A percentile compares a stretch with the other conserved stretches of the same genome.
phyloP scores from a whole-genome alignment of 495 filamentous ascomycete genomes.

The Baudoinia panamericana region DNA sequence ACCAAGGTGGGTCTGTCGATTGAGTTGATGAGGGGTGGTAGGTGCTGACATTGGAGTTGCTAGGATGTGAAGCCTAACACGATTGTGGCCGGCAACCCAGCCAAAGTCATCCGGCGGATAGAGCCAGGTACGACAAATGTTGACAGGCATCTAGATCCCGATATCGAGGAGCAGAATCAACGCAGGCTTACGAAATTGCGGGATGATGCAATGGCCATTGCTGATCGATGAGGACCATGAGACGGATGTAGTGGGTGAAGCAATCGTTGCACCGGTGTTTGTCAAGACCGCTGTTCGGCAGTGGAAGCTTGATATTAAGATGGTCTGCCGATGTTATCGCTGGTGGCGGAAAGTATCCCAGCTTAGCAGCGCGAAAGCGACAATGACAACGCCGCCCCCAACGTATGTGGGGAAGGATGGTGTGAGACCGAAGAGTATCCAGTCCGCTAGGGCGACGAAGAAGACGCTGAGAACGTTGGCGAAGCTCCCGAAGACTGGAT shows the following conservation, averaged over 20 bases:
- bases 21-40: no score
- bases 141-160: conserved; percentile 3
- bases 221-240: conserved; percentile 1
- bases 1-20: conserved; percentile 24
- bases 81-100: conserved; percentile 51
- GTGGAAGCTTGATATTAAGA: no score
- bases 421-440: conserved; percentile 15
- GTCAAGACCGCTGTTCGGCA: no score
- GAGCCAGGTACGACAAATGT: conserved; percentile 7
- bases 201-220: not conserved
- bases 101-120: conserved; percentile 43
- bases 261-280: no score
- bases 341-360: conserved; percentile 20
- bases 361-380: conserved; percentile 15
- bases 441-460: conserved; percentile 18
- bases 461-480: conserved; percentile 18
- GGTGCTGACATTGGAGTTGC: not conserved
- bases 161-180: conserved; percentile 16
- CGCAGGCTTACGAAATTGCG: conserved; percentile 5
- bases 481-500: conserved; percentile 18
- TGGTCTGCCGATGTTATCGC: no score
- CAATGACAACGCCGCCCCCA: conserved; percentile 16
- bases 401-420: conserved; percentile 17
- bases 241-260: not conserved
- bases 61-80: conserved; percentile 49